A percentile compares a stretch with the other conserved stretches of the same genome.
These are phyloP conservation scores for Rhipidocladum racemiflorum DNA, from an alignment of 176 grass and related monocot genomes.

Conservation along the genomic window DNA sequence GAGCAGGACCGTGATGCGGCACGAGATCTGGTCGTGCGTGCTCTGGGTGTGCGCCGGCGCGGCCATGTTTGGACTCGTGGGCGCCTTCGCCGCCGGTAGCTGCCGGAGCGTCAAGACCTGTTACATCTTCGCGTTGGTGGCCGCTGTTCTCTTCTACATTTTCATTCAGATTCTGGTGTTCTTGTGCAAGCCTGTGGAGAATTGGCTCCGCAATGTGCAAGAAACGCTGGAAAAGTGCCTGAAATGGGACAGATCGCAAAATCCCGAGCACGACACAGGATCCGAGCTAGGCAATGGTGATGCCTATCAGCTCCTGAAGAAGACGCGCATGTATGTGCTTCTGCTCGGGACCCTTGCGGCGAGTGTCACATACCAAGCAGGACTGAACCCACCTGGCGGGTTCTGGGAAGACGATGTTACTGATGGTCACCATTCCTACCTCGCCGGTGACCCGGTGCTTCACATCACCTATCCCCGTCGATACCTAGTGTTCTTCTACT, in stretches of 20 bases:
- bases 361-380: conserved; percentile 30
- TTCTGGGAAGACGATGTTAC: neutral
- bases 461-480: conserved; percentile 21
- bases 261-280: neutral
- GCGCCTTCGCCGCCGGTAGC: conserved; percentile 37
- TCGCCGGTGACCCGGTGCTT: conserved; percentile 38
- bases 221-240: neutral
- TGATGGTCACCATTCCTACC: neutral
- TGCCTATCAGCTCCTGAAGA: conserved; percentile 1
- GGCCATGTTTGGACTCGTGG: conserved; percentile 30
- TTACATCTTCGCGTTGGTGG: conserved; percentile 35
- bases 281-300: neutral
- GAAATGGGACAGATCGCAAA: neutral
- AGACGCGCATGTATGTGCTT: no score
- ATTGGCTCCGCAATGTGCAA: neutral
- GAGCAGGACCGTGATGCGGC: conserved; percentile 37
- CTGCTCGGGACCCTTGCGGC: conserved; percentile 37
- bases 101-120: conserved; percentile 40
- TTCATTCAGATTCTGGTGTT: conserved; percentile 24
- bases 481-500: conserved; percentile 53
- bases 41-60: conserved; percentile 29
- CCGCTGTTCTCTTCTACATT: conserved; percentile 32
- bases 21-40: conserved; percentile 28
- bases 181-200: conserved; percentile 17
- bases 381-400: conserved; percentile 29